Evolutionary conservation across 805 yeast genomes (phyloP).

Genomic region (Kuraishia borneana): DNA sequence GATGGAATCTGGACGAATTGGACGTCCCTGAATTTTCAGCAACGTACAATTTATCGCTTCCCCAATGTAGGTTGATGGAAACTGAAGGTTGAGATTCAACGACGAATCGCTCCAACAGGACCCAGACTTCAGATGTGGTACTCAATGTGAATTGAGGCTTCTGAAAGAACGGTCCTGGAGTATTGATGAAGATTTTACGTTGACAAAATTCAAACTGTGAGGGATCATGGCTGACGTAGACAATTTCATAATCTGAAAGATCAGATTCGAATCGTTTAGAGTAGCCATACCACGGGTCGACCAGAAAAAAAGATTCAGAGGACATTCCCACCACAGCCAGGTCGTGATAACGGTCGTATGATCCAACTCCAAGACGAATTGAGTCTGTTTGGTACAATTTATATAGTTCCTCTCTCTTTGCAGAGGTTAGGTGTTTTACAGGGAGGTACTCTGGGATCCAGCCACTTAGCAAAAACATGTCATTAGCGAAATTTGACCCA

Average conservation of each 20-base stretch:
- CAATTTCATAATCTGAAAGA: constrained; percentile 28
- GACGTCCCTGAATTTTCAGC: neutral
- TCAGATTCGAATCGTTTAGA: constrained; percentile 11
- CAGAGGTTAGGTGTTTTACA: constrained; percentile 18
- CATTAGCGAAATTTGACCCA: constrained; percentile 74
- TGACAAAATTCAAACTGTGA: constrained; percentile 9
- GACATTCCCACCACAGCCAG: constrained; percentile 6
- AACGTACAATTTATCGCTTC: neutral
- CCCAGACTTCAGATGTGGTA: constrained; percentile 1
- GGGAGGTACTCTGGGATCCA: constrained; percentile 59
- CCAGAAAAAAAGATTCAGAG: constrained; percentile 4
- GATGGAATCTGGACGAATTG: constrained; percentile 1
- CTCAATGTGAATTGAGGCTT: constrained; percentile 2
- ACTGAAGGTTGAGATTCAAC: neutral
- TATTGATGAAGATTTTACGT: neutral
- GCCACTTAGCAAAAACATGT: constrained; percentile 53
- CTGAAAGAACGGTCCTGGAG: neutral
- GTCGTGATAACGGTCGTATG: constrained; percentile 32
- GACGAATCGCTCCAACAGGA: constrained; percentile 1
- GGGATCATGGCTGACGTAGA: constrained; percentile 65
- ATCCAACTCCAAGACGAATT: constrained; percentile 56
- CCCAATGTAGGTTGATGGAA: neutral
- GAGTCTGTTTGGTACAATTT: constrained; percentile 19
- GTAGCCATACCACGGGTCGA: neutral
- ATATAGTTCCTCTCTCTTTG: constrained; percentile 19